Evolutionary conservation across 495 filamentous ascomycete species (phyloP), one percentile per base, ranked within the genome.

Genomic region (Penicillium coffeae): DNA sequence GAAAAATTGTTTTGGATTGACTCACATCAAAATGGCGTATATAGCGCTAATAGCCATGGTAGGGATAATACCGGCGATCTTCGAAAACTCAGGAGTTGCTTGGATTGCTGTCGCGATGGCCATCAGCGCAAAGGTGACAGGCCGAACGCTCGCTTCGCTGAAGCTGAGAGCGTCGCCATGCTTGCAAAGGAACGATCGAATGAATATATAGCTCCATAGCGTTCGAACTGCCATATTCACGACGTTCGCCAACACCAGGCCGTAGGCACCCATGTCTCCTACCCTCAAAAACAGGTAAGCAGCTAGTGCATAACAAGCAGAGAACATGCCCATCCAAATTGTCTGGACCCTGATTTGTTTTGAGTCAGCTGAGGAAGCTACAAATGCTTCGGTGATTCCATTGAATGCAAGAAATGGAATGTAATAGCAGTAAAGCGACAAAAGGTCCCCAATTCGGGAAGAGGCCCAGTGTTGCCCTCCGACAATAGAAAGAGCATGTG

Each of bases 341-440:
- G 85, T 85, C 66, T 99, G 93, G 3, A 54, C 62, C 22, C 86
- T 79, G 13, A 99, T 76, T 41, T 96, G 76, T 1, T 66, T 51
- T 45, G 84, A 69, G 4, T 74, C 84, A 0, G 93, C 91, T 16
- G 92, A 85, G 18, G 87, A 86, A 6, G 89, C 82, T 9, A 97
- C 89, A 51, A 97, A 97, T 0, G 92, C 89, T 68, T 99, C 93
- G 2, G 84, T 80, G 21, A 96, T 82, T 34, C 93, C 93, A 59
- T 99, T 99, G 51, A 95, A 66, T 1, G 90, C 94, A 1, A 99
- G 72, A 5, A 97, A 79, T 13, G 93, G 93, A 50, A 99, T 89
- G 63, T 96, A 96, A 60, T 87, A 88, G 68, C 86, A 90, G 69
- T 96, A 98, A 1, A 77, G 74, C 0, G 86, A 78, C 8, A 98